Base-by-base conservation (phyloP, 495 filamentous ascomycete species). In the Trichoderma virens region DNA sequence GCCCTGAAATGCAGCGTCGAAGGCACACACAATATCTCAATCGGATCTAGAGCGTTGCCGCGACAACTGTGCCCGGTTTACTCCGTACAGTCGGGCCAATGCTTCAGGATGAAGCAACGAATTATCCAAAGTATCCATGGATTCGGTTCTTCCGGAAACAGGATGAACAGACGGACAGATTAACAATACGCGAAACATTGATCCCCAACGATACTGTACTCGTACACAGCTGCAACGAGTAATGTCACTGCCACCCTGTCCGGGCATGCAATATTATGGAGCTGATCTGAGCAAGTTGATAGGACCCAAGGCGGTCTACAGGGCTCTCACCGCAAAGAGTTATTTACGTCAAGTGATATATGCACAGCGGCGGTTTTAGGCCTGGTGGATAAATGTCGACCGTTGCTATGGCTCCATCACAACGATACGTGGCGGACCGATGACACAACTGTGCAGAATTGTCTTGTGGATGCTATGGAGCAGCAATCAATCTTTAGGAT, bases 251-350 rank as follows among this genome's bases (percentile, higher is more conserved):
- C n/a, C n/a, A n/a, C n/a, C n/a, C n/a, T n/a, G n/a, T n/a, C n/a
- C n/a, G n/a, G n/a, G n/a, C n/a, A n/a, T n/a, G n/a, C n/a, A n/a
- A n/a, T 5, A 35, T 35, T 35, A 35, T 35, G 3, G 18, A 47
- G 20, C 43, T 7, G 43, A 7, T 47, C 43, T 47, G 20, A 47
- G 23, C 20, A 5, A 54, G 51, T 25, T 11, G 23, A 28, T 27
- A 16, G 23, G 16, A 5, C 25, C 51, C 9, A 18, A 56, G 25
- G 51, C 13, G 25, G 25, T 7, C 23, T 31, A 20, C 43, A 23
- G 43, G 51, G 18, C 51, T 18, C 51, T 56, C 51, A 56, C 51
- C 51, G 51, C 51, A 56, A 28, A 30, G 51, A 30, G 51, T 25
- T 30, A 35, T 35, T 35, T 2, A 35, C 34, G 34, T 35, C 34